Conservation (phyloP, 2,329 filamentous ascomycete species). For the Arachnopeziza araneosa region DNA sequence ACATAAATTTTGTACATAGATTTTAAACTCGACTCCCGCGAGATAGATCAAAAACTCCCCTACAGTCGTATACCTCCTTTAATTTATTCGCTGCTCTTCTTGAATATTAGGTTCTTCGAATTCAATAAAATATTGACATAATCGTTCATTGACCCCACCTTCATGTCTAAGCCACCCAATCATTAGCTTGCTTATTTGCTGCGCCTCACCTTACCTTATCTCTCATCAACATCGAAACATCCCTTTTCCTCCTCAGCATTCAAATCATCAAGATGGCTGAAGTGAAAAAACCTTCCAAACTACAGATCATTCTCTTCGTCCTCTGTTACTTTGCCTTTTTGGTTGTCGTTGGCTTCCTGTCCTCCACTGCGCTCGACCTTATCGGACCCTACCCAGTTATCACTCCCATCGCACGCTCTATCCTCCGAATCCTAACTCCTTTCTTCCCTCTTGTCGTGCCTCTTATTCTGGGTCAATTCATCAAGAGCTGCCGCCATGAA, state of each 20-base stretch:
- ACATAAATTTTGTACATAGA: no score
- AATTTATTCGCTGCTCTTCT: no score
- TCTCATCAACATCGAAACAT: not conserved
- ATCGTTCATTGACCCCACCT: not conserved
- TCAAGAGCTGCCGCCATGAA: conserved; percentile 8
- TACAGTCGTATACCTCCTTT: no score
- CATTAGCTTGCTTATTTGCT: not conserved
- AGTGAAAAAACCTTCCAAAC: not conserved
- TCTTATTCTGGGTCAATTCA: not conserved
- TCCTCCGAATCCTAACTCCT: not conserved
- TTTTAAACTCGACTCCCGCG: not conserved
- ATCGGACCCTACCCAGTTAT: conserved; percentile 10
- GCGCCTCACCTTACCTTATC: not conserved
- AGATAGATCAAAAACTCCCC: no score
- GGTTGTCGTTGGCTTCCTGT: not conserved
- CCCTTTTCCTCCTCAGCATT: not conserved
- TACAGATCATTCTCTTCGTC: no score
- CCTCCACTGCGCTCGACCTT: conserved; percentile 8
- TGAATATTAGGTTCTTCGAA: not conserved
- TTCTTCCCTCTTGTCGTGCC: conserved; percentile 5
- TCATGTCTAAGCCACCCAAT: not conserved
- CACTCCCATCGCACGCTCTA: conserved; percentile 8
- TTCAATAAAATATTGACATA: not conserved
- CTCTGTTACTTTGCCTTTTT: not conserved
- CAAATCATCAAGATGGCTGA: not conserved